A percentile compares a stretch with the other conserved stretches of the same genome.
phyloP scores from a whole-genome alignment of 2,329 filamentous ascomycete genomes.

The Sarocladium strictum region DNA sequence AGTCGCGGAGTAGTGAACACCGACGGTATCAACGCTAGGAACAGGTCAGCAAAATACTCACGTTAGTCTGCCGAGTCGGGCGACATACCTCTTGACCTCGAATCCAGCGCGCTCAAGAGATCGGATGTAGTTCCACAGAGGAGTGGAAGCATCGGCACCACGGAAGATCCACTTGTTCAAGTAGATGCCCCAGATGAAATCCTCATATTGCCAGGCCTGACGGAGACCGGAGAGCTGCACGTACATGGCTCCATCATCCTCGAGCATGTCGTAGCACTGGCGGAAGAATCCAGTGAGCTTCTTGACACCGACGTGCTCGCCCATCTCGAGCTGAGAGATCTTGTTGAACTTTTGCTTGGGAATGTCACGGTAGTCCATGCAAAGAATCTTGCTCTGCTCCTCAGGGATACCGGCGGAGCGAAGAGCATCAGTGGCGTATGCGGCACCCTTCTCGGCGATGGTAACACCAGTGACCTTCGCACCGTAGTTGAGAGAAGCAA shows the following conservation, averaged over 20 bases:
- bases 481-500: constrained; percentile 87
- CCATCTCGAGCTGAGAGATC: constrained; percentile 98
- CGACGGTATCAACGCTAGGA: constrained; percentile 75
- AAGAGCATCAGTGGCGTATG: constrained; percentile 90
- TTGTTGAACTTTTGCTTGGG: constrained; percentile 71
- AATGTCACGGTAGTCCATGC: constrained; percentile 96
- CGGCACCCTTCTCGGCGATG: constrained; percentile 91
- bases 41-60: background rate
- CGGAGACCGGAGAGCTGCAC: constrained; percentile 91
- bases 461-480: constrained; percentile 84
- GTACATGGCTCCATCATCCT: constrained; percentile 94
- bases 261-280: constrained; percentile 91
- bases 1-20: constrained; percentile 94
- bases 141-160: constrained; percentile 90
- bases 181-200: constrained; percentile 96
- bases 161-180: constrained; percentile 99
- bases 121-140: constrained; percentile 80
- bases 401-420: constrained; percentile 76
- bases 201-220: constrained; percentile 96
- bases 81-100: constrained; percentile 63
- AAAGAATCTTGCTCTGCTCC: constrained; percentile 85
- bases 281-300: constrained; percentile 75
- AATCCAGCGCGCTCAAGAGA: constrained; percentile 65
- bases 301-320: constrained; percentile 93
- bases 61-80: background rate